These are phyloP conservation scores for Penicillium glabrum DNA, from an alignment of 2,329 filamentous ascomycete species.

Conservation along the genomic window DNA sequence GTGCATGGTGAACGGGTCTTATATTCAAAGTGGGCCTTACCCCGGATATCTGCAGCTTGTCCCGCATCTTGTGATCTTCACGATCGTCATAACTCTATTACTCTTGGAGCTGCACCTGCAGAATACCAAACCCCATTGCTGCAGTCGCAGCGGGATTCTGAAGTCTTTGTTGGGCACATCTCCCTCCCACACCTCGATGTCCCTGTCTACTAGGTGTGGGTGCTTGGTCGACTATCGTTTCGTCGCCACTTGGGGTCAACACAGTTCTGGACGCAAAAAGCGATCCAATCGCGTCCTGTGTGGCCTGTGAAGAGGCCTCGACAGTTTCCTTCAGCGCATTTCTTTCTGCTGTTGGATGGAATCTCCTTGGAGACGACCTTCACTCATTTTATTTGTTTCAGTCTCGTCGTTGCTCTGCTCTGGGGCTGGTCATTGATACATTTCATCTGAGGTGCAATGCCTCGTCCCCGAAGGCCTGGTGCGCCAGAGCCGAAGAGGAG, in stretches of 20 bases:
- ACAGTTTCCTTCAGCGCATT: neutral
- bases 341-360: neutral
- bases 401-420: neutral
- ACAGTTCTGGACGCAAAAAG: slow-evolving; percentile 28
- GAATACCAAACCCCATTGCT: slow-evolving; percentile 10
- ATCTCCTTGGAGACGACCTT: neutral
- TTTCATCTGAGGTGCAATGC: slow-evolving; percentile 47
- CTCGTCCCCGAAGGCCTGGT: slow-evolving; percentile 64
- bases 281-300: slow-evolving; percentile 10
- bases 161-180: slow-evolving; percentile 16
- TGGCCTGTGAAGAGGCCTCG: slow-evolving; percentile 9
- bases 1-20: neutral
- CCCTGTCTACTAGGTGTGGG: slow-evolving; percentile 33
- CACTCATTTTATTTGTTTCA: slow-evolving; percentile 10
- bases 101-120: slow-evolving; percentile 9
- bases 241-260: slow-evolving; percentile 34
- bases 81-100: slow-evolving; percentile 10
- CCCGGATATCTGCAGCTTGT: neutral
- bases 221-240: slow-evolving; percentile 39
- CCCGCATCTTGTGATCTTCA: slow-evolving; percentile 4
- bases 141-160: slow-evolving; percentile 9
- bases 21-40: slow-evolving; percentile 6
- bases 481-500: slow-evolving; percentile 65
- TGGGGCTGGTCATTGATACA: slow-evolving; percentile 6
- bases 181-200: slow-evolving; percentile 36